Conservation (phyloP, 768 basidiomycete species). For the Termitomyces sp. region DNA sequence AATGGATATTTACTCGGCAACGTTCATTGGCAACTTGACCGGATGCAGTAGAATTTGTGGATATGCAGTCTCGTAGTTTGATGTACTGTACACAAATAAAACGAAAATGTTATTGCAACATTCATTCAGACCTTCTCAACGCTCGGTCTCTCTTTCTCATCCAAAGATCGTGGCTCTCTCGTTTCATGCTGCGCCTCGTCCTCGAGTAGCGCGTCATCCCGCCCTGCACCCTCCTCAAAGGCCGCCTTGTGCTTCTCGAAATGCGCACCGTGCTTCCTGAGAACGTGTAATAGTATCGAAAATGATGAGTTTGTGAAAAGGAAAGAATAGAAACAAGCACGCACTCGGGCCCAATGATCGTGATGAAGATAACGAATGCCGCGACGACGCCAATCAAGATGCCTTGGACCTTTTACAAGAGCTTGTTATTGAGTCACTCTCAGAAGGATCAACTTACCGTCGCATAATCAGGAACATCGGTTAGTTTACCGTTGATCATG, state of each 20-base stretch:
- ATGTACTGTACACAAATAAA: too few species aligned
- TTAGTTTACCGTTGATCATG: conserved; percentile 33
- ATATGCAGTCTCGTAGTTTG: too few species aligned
- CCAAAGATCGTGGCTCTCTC: neutral
- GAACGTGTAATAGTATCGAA: neutral
- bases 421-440: neutral
- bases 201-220: conserved; percentile 33
- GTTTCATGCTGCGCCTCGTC: conserved; percentile 11
- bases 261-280: conserved; percentile 66
- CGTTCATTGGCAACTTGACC: too few species aligned
- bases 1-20: too few species aligned
- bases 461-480: conserved; percentile 59
- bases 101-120: too few species aligned
- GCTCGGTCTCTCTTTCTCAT: conserved; percentile 6
- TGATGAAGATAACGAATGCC: conserved; percentile 70
- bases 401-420: conserved; percentile 55
- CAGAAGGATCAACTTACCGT: conserved; percentile 24
- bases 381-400: conserved; percentile 84
- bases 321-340: conserved; percentile 20
- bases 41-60: too few species aligned
- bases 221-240: conserved; percentile 67
- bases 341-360: conserved; percentile 72
- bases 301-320: neutral
- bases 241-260: conserved; percentile 83
- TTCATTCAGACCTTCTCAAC: neutral